A percentile compares a stretch with the other conserved stretches of the same genome.
Conservation (phyloP, 179 eudicot genomes). For the Heliamphora pulchella region DNA sequence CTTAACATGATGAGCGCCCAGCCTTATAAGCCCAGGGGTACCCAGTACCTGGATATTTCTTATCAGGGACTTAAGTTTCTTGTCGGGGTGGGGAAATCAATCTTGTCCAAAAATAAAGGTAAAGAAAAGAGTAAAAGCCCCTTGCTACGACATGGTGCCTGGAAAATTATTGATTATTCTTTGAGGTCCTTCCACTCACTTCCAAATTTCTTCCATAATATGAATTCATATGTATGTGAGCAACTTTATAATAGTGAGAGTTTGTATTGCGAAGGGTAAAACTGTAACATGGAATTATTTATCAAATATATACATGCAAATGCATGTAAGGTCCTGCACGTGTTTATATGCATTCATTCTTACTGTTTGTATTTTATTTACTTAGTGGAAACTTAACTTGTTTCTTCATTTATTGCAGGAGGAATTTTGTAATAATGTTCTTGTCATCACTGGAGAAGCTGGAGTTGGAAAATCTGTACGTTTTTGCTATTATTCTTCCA, state of each 20-base stretch:
- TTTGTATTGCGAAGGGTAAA: neutral
- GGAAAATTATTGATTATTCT: neutral
- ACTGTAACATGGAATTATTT: neutral
- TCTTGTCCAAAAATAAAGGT: neutral
- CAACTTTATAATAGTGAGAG: neutral
- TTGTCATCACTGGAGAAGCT: slow-evolving; percentile 78
- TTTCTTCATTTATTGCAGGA: slow-evolving; percentile 32
- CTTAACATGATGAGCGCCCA: neutral
- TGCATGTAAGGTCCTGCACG: slow-evolving; percentile 9
- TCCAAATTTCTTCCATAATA: neutral
- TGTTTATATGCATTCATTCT: neutral
- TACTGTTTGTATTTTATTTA: neutral
- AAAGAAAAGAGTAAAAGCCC: neutral
- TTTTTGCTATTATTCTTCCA: slow-evolving; percentile 12
- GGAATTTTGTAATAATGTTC: slow-evolving; percentile 40
- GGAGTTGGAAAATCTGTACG: slow-evolving; percentile 98
- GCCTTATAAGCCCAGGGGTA: neutral
- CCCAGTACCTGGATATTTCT: neutral
- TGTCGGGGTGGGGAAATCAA: neutral
- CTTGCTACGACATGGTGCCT: neutral
- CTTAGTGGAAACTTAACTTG: neutral
- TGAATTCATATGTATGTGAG: neutral
- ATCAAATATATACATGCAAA: neutral
- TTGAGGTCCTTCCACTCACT: neutral
- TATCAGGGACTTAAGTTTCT: neutral